These are phyloP conservation scores for Chlamydomonas incerta DNA, from an alignment of 139 green algal genomes.

Conservation along the genomic window DNA sequence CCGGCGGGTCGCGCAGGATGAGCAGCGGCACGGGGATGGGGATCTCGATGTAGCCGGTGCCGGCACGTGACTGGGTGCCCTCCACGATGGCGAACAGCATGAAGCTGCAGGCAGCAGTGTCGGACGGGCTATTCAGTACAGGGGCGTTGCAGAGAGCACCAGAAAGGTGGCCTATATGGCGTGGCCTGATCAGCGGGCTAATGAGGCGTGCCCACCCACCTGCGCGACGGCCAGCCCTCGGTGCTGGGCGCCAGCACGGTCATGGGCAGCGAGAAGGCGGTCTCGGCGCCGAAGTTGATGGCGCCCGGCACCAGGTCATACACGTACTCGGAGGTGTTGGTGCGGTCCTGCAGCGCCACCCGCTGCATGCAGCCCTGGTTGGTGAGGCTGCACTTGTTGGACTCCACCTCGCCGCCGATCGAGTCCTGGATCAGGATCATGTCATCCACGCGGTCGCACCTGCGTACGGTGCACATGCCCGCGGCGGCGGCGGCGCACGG, in stretches of 20 bases:
- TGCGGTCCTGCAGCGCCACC: not conserved
- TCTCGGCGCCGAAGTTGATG: not conserved
- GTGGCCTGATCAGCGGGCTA: no score
- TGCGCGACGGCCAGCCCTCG: not conserved
- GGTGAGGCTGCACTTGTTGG: not conserved
- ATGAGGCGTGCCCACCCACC: no score
- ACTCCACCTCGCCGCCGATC: not conserved
- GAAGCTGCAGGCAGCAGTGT: no score
- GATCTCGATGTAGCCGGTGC: slow-evolving; percentile 5
- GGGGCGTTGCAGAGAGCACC: no score
- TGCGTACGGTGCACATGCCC: no score
- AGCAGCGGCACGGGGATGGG: slow-evolving; percentile 3
- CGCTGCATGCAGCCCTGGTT: not conserved
- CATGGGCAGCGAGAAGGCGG: not conserved
- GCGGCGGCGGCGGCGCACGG: no score
- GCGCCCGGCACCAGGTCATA: not conserved
- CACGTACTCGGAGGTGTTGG: not conserved
- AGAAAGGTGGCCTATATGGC: no score
- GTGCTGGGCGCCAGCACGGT: not conserved
- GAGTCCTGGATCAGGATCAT: not conserved
- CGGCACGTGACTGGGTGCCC: not conserved
- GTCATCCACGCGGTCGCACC: not conserved
- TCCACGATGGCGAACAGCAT: not conserved
- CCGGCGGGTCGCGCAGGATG: slow-evolving; percentile 1
- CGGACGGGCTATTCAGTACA: no score